phyloP scores from a whole-genome alignment of 1,284 basidiomycete genomes.

The Rhodotorula glutinis region DNA sequence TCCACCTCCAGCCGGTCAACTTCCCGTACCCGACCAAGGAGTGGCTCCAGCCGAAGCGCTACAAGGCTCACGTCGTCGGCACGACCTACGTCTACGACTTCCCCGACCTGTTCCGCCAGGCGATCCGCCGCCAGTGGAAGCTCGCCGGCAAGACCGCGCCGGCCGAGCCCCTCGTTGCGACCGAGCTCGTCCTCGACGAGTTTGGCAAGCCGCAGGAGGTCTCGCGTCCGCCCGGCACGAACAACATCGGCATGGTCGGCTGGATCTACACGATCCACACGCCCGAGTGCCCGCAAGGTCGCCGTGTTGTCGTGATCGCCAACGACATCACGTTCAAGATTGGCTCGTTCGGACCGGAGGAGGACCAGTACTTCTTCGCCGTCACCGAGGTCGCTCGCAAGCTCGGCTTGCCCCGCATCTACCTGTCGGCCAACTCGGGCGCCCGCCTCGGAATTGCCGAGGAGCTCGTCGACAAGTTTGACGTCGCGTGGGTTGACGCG shows the following conservation, averaged over 20 bases:
- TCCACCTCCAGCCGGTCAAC: conserved; percentile 89
- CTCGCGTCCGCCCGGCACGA: conserved; percentile 85
- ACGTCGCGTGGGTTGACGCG: conserved; percentile 82
- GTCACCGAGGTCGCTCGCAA: conserved; percentile 90
- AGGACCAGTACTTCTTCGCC: conserved; percentile 95
- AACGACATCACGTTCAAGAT: conserved; percentile 99
- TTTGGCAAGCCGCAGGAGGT: conserved; percentile 86
- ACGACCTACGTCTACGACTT: conserved; percentile 99
- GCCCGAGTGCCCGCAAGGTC: conserved; percentile 88
- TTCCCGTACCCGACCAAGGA: conserved; percentile 94
- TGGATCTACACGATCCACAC: conserved; percentile 94
- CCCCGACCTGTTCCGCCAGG: conserved; percentile 96
- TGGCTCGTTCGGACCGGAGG: conserved; percentile 92
- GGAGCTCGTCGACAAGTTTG: conserved; percentile 84
- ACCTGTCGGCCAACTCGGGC: conserved; percentile 97
- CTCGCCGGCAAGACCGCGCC: conserved; percentile 66
- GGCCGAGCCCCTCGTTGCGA: conserved; percentile 72
- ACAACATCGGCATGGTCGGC: conserved; percentile 95
- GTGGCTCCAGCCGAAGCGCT: conserved; percentile 97
- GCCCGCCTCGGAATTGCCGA: conserved; percentile 95
- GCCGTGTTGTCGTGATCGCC: conserved; percentile 82
- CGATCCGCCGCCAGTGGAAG: conserved; percentile 87
- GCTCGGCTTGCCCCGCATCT: conserved; percentile 85
- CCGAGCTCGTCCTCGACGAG: conserved; percentile 92
- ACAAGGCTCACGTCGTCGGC: conserved; percentile 97